Evolutionary conservation across 371 early-diverging fungal genomes (phyloP).

Genomic region (Nematocida homosporus): DNA sequence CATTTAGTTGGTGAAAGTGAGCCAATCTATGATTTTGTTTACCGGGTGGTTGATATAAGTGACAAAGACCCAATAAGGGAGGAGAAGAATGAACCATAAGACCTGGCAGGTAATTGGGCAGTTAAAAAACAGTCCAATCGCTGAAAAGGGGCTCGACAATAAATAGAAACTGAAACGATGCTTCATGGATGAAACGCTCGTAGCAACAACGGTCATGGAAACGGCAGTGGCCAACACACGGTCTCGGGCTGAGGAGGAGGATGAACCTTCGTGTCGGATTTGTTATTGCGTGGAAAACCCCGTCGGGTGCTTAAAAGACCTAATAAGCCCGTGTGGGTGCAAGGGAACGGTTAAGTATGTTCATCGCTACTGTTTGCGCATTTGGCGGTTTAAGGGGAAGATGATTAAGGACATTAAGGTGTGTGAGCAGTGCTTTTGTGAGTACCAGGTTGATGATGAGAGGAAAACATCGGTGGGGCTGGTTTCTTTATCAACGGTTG

Average conservation of each 20-base stretch:
- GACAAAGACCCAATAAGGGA: neutral
- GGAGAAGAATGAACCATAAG: neutral
- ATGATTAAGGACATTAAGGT: slow-evolving; percentile 59
- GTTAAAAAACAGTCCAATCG: slow-evolving; percentile 4
- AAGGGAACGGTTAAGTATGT: slow-evolving; percentile 68
- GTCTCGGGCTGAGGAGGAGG: neutral
- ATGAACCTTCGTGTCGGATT: slow-evolving; percentile 63
- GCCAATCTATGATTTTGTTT: slow-evolving; percentile 45
- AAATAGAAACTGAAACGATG: slow-evolving; percentile 47
- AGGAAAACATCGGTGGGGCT: slow-evolving; percentile 29
- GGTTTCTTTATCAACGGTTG: slow-evolving; percentile 32
- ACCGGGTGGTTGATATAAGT: slow-evolving; percentile 15
- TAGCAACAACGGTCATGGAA: neutral
- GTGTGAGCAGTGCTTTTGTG: slow-evolving; percentile 66
- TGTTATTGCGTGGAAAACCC: slow-evolving; percentile 66
- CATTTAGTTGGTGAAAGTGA: slow-evolving; percentile 1
- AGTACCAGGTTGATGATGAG: slow-evolving; percentile 65
- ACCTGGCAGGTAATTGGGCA: neutral
- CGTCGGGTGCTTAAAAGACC: slow-evolving; percentile 52
- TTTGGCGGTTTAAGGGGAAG: slow-evolving; percentile 67
- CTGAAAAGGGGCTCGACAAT: neutral
- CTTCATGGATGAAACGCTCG: slow-evolving; percentile 33
- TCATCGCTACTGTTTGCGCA: slow-evolving; percentile 65
- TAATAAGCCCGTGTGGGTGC: slow-evolving; percentile 68
- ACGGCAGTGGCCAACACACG: neutral